Conservation (phyloP, 192 early-diverging fungal genomes). For the Backusella circina region DNA sequence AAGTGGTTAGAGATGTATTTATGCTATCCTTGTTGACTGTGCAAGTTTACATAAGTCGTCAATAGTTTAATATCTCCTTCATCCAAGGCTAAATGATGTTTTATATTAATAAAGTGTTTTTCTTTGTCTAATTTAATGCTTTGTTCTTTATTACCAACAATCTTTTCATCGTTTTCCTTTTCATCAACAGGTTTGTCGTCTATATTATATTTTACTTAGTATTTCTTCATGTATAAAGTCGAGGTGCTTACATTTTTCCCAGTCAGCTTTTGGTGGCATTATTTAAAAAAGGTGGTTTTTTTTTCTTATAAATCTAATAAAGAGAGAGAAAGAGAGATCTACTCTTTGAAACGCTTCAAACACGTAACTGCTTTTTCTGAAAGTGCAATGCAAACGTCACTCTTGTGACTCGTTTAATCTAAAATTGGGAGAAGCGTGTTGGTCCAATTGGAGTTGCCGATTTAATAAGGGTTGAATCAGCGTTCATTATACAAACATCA, state of each 20-base stretch:
- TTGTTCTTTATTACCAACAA: constrained; percentile 58
- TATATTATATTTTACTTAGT: constrained; percentile 19
- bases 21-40: neutral
- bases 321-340: neutral
- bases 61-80: constrained; percentile 89
- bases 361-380: neutral
- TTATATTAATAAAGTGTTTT: neutral
- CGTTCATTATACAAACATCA: too few species aligned
- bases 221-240: too few species aligned
- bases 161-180: constrained; percentile 79
- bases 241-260: constrained; percentile 89
- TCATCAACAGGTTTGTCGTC: constrained; percentile 76
- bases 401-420: neutral
- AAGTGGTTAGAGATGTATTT: neutral
- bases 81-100: constrained; percentile 62
- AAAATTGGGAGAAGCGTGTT: neutral
- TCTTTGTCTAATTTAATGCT: neutral
- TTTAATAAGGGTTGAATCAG: too few species aligned
- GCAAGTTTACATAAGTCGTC: constrained; percentile 79
- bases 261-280: constrained; percentile 90
- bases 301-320: neutral
- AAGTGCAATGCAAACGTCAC: neutral
- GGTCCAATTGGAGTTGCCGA: neutral
- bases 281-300: neutral
- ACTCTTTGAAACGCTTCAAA: neutral